Evolutionary conservation across 2,329 filamentous ascomycete genomes (phyloP).

Genomic region (Parascedosporium putredinis): DNA sequence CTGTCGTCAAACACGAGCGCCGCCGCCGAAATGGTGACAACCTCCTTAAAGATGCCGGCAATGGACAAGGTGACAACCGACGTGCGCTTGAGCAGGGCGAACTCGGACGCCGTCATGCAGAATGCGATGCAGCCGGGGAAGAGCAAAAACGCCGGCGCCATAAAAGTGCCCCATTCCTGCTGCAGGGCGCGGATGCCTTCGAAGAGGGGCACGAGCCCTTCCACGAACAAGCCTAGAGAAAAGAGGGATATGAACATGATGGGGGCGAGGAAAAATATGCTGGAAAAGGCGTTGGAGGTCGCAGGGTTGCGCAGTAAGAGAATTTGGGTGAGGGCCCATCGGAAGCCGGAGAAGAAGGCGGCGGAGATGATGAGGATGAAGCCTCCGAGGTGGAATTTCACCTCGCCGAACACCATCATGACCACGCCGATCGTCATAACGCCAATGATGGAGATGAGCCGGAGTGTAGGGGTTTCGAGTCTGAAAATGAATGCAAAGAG

Average conservation of each 20-base stretch:
- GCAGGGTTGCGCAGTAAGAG: conserved; percentile 87
- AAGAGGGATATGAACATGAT: conserved; percentile 87
- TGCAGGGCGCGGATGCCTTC: conserved; percentile 55
- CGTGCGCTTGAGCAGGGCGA: conserved; percentile 86
- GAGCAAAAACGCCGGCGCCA: conserved; percentile 63
- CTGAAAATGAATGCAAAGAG: conserved; percentile 91
- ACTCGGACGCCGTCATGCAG: conserved; percentile 93
- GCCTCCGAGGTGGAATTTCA: conserved; percentile 75
- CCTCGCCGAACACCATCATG: conserved; percentile 97
- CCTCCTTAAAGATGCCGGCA: conserved; percentile 97
- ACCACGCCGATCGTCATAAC: conserved; percentile 89
- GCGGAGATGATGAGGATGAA: conserved; percentile 90
- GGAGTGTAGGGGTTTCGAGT: conserved; percentile 77
- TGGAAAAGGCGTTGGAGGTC: conserved; percentile 92
- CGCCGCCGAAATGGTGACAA: conserved; percentile 86
- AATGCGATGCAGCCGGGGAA: conserved; percentile 91
- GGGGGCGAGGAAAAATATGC: conserved; percentile 94
- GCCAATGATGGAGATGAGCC: conserved; percentile 75
- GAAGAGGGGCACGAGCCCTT: conserved; percentile 61
- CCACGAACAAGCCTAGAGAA: conserved; percentile 71
- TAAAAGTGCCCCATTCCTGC: conserved; percentile 54
- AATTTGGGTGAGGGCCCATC: conserved; percentile 98
- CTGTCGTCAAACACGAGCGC: conserved; percentile 81
- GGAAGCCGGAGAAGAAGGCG: conserved; percentile 90
- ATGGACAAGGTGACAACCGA: conserved; percentile 94